These are phyloP conservation scores for Boletus rex-veris DNA, from an alignment of 768 basidiomycete species.

Conservation along the genomic window DNA sequence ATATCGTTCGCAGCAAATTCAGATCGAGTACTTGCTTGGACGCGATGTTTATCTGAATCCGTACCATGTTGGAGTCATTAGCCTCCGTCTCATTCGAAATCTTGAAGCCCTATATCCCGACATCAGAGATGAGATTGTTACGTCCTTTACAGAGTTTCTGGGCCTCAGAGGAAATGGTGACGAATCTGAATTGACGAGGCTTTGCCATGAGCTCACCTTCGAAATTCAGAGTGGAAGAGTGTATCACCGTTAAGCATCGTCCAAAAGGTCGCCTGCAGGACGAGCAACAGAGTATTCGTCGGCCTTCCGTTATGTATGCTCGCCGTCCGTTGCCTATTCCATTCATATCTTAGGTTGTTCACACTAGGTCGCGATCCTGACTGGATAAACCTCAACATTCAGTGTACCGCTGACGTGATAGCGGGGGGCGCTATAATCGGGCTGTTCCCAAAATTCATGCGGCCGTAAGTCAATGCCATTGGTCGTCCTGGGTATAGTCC, in stretches of 20 bases:
- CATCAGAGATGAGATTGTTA: not conserved
- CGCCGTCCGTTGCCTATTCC: not conserved
- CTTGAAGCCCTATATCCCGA: not conserved
- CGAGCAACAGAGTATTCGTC: conserved; percentile 35
- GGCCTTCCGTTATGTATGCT: conserved; percentile 44
- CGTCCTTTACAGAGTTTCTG: not conserved
- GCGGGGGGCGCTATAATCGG: conserved; percentile 17
- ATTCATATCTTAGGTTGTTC: conserved; percentile 1
- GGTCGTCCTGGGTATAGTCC: no score
- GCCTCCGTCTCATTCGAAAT: conserved; percentile 2
- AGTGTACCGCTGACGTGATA: conserved; percentile 28
- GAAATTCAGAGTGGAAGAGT: not conserved
- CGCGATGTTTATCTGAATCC: conserved; percentile 23
- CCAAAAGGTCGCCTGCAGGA: not conserved
- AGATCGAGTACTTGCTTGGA: conserved; percentile 38
- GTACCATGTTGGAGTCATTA: conserved; percentile 30
- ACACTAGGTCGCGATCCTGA: conserved; percentile 37
- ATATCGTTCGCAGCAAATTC: conserved; percentile 32
- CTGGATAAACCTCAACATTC: conserved; percentile 32
- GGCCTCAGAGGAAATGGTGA: not conserved
- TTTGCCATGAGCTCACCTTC: not conserved
- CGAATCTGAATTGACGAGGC: not conserved
- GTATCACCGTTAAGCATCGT: not conserved
- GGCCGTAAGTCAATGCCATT: not conserved
- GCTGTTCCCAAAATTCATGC: conserved; percentile 31